A percentile compares a stretch with the other conserved stretches of the same genome.
These are phyloP conservation scores for Claviceps monticola DNA, from an alignment of 2,329 filamentous ascomycete genomes.

Conservation along the genomic window DNA sequence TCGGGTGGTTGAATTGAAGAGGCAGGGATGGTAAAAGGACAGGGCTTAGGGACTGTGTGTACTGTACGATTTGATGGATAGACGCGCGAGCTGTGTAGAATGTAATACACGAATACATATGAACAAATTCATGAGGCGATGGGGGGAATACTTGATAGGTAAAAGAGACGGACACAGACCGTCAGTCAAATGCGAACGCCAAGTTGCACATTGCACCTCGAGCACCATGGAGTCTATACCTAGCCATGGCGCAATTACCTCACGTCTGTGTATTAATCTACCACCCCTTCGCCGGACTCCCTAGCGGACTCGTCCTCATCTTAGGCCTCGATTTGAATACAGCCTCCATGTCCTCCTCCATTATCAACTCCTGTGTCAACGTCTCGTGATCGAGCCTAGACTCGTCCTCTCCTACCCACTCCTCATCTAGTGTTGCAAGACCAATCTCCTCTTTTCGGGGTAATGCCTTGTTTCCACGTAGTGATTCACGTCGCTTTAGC, in stretches of 20 bases:
- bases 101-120: not conserved
- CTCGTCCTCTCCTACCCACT: conserved; percentile 8
- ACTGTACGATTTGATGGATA: conserved; percentile 1
- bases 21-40: conserved; percentile 59
- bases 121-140: not conserved
- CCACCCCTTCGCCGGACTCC: conserved; percentile 30
- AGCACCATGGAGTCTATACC: not conserved
- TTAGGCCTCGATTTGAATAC: conserved; percentile 77
- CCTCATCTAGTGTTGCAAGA: conserved; percentile 36
- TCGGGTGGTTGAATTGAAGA: conserved; percentile 55
- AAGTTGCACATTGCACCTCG: no score
- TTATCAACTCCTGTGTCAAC: conserved; percentile 56
- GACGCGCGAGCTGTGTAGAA: not conserved
- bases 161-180: not conserved
- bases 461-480: conserved; percentile 28
- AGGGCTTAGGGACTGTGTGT: not conserved
- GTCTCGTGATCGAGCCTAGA: conserved; percentile 24
- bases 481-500: conserved; percentile 38
- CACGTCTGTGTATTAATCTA: not conserved
- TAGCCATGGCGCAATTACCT: not conserved
- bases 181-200: not conserved
- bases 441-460: conserved; percentile 28
- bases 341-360: conserved; percentile 60
- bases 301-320: conserved; percentile 60
- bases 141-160: not conserved